These are phyloP conservation scores for Thalassiosira gravida DNA, from an alignment of 352 stramenopile genomes.

Conservation along the genomic window DNA sequence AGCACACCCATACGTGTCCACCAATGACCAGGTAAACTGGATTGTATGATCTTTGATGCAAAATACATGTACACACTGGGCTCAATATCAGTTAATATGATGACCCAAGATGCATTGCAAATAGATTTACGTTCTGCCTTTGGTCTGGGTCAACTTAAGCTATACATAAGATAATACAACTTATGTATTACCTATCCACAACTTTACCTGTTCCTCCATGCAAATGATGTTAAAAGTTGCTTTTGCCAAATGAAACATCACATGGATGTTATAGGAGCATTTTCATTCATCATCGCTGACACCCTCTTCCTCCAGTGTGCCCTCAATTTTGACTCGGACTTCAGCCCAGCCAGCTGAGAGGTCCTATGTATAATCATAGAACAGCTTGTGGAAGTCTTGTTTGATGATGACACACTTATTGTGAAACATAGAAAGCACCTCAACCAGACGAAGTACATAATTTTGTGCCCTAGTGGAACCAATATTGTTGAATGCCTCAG, in stretches of 20 bases:
- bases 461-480: too few relatives aligned
- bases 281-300: constrained; percentile 24
- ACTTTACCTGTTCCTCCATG: constrained; percentile 28
- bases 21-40: constrained; percentile 26
- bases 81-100: constrained; percentile 36
- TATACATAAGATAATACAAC: constrained; percentile 32
- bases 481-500: too few relatives aligned
- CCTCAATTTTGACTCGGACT: constrained; percentile 27
- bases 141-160: background rate
- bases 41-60: constrained; percentile 35
- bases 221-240: constrained; percentile 45
- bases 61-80: background rate
- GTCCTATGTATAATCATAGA: background rate
- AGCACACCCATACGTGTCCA: constrained; percentile 40
- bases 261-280: constrained; percentile 37
- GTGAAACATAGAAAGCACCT: too few relatives aligned
- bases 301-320: constrained; percentile 7
- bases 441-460: too few relatives aligned
- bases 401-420: too few relatives aligned
- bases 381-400: constrained; percentile 17
- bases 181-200: constrained; percentile 31
- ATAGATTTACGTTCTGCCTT: constrained; percentile 28
- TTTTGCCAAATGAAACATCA: constrained; percentile 51
- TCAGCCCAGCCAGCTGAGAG: constrained; percentile 26
- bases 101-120: constrained; percentile 23